Evolutionary conservation across 176 grass and related monocot genomes (phyloP).

Genomic region (Oryza glaberrima): DNA sequence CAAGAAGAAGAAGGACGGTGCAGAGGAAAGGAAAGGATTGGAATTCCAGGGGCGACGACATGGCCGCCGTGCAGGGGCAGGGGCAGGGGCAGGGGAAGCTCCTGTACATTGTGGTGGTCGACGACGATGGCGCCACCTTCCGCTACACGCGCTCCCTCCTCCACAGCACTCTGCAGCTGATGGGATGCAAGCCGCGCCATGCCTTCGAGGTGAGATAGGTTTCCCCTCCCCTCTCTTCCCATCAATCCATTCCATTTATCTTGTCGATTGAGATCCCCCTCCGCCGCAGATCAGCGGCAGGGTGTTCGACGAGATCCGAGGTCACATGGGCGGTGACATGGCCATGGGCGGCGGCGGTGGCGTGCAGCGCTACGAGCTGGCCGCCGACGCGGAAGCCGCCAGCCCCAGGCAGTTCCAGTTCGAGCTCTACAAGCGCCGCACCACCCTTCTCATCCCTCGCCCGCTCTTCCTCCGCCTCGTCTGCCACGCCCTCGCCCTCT

Average conservation of each 20-base stretch:
- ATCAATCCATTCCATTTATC: background rate
- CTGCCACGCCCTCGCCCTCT: constrained; percentile 75
- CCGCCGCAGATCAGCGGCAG: constrained; percentile 69
- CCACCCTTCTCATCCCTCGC: constrained; percentile 66
- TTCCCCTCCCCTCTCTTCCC: too few species aligned
- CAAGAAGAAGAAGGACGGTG: too few species aligned
- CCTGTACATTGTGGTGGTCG: constrained; percentile 82
- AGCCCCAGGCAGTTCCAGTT: constrained; percentile 70
- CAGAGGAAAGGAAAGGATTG: too few species aligned
- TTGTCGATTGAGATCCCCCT: background rate
- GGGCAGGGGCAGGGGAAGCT: constrained; percentile 50
- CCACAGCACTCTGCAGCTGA: constrained; percentile 85
- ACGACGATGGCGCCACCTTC: constrained; percentile 64
- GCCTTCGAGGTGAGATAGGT: constrained; percentile 92
- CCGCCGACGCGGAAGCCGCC: constrained; percentile 14
- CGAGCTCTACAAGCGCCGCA: constrained; percentile 84
- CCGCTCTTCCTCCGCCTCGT: constrained; percentile 69
- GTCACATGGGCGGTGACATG: constrained; percentile 36
- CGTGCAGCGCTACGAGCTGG: constrained; percentile 54
- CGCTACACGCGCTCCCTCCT: constrained; percentile 89
- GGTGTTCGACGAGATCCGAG: constrained; percentile 76
- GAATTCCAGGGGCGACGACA: constrained; percentile 1
- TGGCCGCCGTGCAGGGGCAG: constrained; percentile 14
- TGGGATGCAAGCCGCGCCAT: constrained; percentile 93
- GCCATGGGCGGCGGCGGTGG: background rate